Conservation (phyloP, 2,329 filamentous ascomycete genomes). For the Arthrobotrys entomopaga region DNA sequence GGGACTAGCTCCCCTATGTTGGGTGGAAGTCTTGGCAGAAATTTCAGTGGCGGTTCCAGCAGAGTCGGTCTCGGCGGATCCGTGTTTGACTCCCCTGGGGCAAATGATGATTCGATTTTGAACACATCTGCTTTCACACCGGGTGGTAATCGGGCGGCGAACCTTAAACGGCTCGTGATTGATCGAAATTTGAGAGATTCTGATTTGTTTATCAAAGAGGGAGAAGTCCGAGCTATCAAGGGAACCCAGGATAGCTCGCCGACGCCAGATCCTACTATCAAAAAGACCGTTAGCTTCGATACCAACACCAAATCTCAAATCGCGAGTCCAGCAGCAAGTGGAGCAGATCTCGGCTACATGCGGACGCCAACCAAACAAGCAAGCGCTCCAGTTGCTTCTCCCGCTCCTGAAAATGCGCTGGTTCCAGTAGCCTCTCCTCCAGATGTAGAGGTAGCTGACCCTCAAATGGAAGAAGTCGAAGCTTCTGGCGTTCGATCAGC, state of each 20-base stretch:
- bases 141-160: conserved; percentile 63
- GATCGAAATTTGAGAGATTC: conserved; percentile 82
- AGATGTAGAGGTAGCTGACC: conserved; percentile 63
- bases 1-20: conserved; percentile 57
- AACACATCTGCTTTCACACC: conserved; percentile 59
- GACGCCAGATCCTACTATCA: conserved; percentile 56
- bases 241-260: conserved; percentile 60
- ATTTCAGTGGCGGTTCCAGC: conserved; percentile 56
- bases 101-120: conserved; percentile 59
- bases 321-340: conserved; percentile 34
- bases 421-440: conserved; percentile 70
- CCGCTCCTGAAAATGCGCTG: conserved; percentile 59
- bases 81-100: conserved; percentile 56
- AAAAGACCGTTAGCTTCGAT: conserved; percentile 50
- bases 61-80: conserved; percentile 57
- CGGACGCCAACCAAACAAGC: conserved; percentile 47
- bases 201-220: conserved; percentile 59
- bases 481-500: conserved; percentile 17
- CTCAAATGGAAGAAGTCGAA: conserved; percentile 58
- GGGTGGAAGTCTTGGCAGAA: conserved; percentile 57
- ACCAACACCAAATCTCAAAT: conserved; percentile 38
- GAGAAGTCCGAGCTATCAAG: conserved; percentile 67
- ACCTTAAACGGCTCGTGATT: conserved; percentile 90
- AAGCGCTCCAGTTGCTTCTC: conserved; percentile 20
- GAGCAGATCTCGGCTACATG: conserved; percentile 49